Evolutionary conservation across 2,329 filamentous ascomycete species (phyloP).

Genomic region (Ophiostoma piceae): DNA sequence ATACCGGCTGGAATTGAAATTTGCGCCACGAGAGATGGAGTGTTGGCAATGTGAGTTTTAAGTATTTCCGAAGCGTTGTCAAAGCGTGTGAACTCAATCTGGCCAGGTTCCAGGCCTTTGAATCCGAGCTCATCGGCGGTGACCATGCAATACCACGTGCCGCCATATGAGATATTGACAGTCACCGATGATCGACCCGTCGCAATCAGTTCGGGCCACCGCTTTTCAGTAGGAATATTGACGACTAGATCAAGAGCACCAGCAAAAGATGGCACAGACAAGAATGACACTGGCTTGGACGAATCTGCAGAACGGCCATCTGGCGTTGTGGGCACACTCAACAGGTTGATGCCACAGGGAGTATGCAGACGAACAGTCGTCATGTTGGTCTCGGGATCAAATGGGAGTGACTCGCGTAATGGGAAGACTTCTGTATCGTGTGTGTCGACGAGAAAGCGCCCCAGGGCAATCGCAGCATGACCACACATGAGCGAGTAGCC

Average conservation of each 20-base stretch:
- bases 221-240: neutral
- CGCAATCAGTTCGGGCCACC: neutral
- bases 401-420: neutral
- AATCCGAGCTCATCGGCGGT: neutral
- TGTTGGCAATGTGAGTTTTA: neutral
- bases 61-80: neutral
- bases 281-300: neutral
- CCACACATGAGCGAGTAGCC: constrained; percentile 3
- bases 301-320: neutral
- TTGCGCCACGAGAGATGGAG: neutral
- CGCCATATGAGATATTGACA: neutral
- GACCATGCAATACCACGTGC: neutral
- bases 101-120: neutral
- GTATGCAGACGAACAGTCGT: neutral
- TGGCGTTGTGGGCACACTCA: neutral
- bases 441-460: neutral
- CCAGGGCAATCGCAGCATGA: neutral
- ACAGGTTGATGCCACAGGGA: neutral
- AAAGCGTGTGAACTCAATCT: neutral
- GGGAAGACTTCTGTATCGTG: neutral
- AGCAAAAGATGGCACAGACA: neutral
- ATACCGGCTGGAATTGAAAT: neutral
- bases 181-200: neutral
- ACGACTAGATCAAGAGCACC: neutral
- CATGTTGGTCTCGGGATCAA: neutral